These are phyloP conservation scores for Trichoderma atroviride DNA, from an alignment of 2,329 filamentous ascomycete genomes.

Conservation along the genomic window DNA sequence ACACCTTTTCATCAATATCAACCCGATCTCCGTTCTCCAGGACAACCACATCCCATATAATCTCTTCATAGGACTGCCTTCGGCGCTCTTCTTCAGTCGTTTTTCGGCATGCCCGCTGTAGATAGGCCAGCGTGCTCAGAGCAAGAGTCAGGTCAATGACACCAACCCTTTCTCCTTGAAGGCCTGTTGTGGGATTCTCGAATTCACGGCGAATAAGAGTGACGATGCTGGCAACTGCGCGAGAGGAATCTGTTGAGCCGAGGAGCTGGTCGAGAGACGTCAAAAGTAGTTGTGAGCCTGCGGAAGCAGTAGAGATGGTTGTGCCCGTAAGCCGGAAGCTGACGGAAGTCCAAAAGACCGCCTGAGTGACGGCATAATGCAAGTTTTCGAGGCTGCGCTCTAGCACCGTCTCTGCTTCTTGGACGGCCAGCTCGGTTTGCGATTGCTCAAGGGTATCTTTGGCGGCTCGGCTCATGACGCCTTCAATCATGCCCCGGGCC, in stretches of 20 bases:
- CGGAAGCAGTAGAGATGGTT: constrained; percentile 56
- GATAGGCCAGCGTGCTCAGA: constrained; percentile 61
- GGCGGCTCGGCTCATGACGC: constrained; percentile 56
- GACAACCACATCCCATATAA: constrained; percentile 69
- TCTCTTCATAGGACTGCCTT: constrained; percentile 54
- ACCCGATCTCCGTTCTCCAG: constrained; percentile 61
- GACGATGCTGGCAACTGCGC: constrained; percentile 68
- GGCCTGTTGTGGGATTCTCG: constrained; percentile 62
- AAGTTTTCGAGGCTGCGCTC: constrained; percentile 59
- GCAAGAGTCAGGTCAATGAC: constrained; percentile 64
- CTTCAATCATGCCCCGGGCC: constrained; percentile 57
- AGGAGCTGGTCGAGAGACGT: constrained; percentile 65
- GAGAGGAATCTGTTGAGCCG: constrained; percentile 69
- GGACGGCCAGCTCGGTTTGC: constrained; percentile 49
- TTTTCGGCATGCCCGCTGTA: constrained; percentile 60
- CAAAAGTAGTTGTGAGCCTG: constrained; percentile 60
- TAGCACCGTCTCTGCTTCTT: constrained; percentile 59
- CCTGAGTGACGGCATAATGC: constrained; percentile 59
- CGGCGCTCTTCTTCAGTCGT: constrained; percentile 54
- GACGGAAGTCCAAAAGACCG: constrained; percentile 64
- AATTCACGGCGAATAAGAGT: constrained; percentile 66
- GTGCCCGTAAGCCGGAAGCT: constrained; percentile 62
- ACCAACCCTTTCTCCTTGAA: constrained; percentile 61
- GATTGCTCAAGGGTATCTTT: constrained; percentile 52
- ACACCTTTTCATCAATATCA: constrained; percentile 50